Conservation (phyloP, 495 filamentous ascomycete species). For the Daldinia childiae region DNA sequence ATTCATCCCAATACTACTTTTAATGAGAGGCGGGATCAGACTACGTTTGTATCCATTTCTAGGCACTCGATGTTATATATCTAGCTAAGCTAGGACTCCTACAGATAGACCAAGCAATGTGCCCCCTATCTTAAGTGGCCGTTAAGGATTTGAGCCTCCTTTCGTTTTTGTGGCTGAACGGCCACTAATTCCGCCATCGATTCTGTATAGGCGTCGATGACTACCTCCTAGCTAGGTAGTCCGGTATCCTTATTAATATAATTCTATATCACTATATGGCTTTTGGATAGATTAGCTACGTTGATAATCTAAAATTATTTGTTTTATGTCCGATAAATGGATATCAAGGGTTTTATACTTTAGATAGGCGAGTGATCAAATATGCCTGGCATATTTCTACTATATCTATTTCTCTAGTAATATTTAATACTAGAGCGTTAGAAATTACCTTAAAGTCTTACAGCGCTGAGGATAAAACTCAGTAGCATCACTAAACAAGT, state of each 20-base stretch:
- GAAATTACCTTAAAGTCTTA: neutral
- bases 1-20: neutral
- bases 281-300: neutral
- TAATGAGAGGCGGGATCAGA: neutral
- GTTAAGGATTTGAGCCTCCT: neutral
- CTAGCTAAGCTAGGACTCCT: neutral
- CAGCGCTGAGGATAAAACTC: no score
- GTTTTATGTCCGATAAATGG: slow-evolving; percentile 10
- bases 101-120: neutral
- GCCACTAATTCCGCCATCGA: no score
- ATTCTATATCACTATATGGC: neutral
- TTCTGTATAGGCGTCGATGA: no score
- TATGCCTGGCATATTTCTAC: neutral
- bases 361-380: slow-evolving; percentile 19
- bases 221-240: no score
- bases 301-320: neutral
- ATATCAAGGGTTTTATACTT: slow-evolving; percentile 18
- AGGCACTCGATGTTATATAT: neutral
- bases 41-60: neutral
- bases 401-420: neutral
- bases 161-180: neutral
- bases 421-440: neutral
- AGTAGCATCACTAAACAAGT: neutral
- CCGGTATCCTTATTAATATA: no score
- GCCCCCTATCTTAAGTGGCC: neutral